Evolutionary conservation across 371 early-diverging fungal species (phyloP).

Genomic region (Basidiobolus meristosporus): DNA sequence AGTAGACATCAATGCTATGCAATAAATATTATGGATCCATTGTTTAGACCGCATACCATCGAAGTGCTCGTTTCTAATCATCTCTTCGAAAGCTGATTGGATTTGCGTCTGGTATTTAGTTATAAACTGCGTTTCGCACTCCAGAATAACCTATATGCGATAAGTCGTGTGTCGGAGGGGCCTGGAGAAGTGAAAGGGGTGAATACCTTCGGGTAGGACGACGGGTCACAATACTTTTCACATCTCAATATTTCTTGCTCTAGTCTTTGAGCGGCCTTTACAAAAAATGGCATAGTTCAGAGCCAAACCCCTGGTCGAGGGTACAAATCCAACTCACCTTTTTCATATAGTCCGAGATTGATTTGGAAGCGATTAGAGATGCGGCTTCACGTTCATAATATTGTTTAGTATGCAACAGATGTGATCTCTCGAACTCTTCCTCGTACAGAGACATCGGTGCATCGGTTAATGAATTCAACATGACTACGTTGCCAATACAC

Average conservation of each 20-base stretch:
- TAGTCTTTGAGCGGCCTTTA: slow-evolving; percentile 12
- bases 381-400: slow-evolving; percentile 61
- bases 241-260: slow-evolving; percentile 31
- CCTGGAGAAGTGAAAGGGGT: background rate
- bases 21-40: slow-evolving; percentile 40
- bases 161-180: background rate
- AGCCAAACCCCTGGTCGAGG: background rate
- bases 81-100: background rate
- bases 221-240: slow-evolving; percentile 36
- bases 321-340: background rate
- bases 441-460: slow-evolving; percentile 51
- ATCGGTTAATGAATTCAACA: slow-evolving; percentile 43
- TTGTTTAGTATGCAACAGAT: slow-evolving; percentile 35
- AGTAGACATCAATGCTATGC: too few relatives aligned
- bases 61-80: slow-evolving; percentile 32
- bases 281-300: background rate
- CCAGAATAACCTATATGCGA: background rate
- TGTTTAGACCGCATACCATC: slow-evolving; percentile 42
- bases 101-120: background rate
- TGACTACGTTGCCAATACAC: slow-evolving; percentile 16
- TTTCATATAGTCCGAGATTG: slow-evolving; percentile 50
- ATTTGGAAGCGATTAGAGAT: slow-evolving; percentile 22
- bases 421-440: slow-evolving; percentile 61
- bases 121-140: background rate
- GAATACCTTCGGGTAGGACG: slow-evolving; percentile 32